These are phyloP conservation scores for Niveomyces coronatus DNA, from an alignment of 2,329 filamentous ascomycete species.

Conservation along the genomic window DNA sequence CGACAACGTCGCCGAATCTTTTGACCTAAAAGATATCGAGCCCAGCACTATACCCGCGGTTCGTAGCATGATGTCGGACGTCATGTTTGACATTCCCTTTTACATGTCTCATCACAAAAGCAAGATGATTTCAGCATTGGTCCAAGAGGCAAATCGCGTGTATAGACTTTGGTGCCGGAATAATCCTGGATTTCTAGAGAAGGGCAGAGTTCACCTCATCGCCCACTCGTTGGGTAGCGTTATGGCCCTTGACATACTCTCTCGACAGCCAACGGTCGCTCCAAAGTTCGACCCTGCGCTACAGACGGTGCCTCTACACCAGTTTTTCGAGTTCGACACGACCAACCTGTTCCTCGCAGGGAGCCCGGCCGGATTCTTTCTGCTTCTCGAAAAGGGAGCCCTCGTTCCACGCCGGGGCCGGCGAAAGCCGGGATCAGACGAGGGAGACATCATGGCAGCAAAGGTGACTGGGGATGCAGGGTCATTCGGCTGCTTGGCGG, in stretches of 20 bases:
- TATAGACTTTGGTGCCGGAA: slow-evolving; percentile 91
- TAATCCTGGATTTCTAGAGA: slow-evolving; percentile 73
- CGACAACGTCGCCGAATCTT: slow-evolving; percentile 49
- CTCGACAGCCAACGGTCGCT: slow-evolving; percentile 69
- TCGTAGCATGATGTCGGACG: slow-evolving; percentile 88
- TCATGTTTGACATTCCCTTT: slow-evolving; percentile 97
- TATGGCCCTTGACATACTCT: slow-evolving; percentile 88
- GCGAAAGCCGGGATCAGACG: slow-evolving; percentile 63
- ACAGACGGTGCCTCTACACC: slow-evolving; percentile 31
- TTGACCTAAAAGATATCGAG: slow-evolving; percentile 75
- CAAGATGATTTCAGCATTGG: slow-evolving; percentile 85
- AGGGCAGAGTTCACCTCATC: slow-evolving; percentile 81
- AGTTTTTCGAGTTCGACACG: slow-evolving; percentile 83
- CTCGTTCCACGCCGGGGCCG: slow-evolving; percentile 69
- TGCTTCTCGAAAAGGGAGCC: slow-evolving; percentile 65
- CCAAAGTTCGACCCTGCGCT: slow-evolving; percentile 37
- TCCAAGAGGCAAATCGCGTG: slow-evolving; percentile 88
- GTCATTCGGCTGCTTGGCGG: slow-evolving; percentile 78
- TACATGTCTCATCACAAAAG: slow-evolving; percentile 94
- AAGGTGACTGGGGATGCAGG: slow-evolving; percentile 68
- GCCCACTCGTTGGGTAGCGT: slow-evolving; percentile 90
- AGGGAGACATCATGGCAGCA: slow-evolving; percentile 43
- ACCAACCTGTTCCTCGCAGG: slow-evolving; percentile 82
- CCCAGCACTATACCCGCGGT: slow-evolving; percentile 83
- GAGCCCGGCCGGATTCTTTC: slow-evolving; percentile 85